Base-by-base conservation (phyloP, 352 stramenopile species). In the Globisporangium spiculum region DNA sequence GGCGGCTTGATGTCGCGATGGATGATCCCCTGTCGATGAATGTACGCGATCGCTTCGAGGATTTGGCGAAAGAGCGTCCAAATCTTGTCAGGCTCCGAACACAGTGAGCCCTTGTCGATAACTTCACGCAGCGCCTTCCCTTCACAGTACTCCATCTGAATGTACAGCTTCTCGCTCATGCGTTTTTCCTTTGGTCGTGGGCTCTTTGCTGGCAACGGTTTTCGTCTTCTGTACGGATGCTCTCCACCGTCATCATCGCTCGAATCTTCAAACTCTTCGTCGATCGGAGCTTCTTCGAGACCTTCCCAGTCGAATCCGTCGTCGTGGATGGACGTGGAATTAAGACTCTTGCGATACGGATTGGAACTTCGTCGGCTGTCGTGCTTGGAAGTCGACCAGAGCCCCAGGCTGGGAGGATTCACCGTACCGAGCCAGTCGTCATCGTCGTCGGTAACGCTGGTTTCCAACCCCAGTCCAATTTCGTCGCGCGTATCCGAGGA, bases 71-170 rank as follows among this genome's bases (percentile, higher is more conserved):
- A 92, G 53, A 98, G 85, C 38, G 90, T 97, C 95, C 94, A 98
- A 34, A 98, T 94, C 66, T 96, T 94, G 66, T 96, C 86, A 1
- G 83, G 77, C n/a, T 94, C 78, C 74, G 90, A 81, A 64, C 77
- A 93, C 30, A 98, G 72, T 0, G 73, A 72, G 18, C 83, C 83
- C 56, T 98, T 90, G 71, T 99, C 96, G 66, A 99, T 98, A 41
- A 99, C 83, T 53, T 98, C 92, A 63, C 94, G 80, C 41, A 99
- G 78, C 30, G 95, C 97, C 58, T 96, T 98, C 9, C 89, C 81
- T 55, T 96, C 83, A 59, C 97, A 99, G 71, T 95, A 99, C 75
- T 99, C 93, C 96, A 99, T 99, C 75, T 98, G 91, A 68, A 97
- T 97, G 69, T 94, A 97, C 62, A 98, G 75, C 67, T 84, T 90